These are phyloP conservation scores for Penicillium sclerotigenum DNA, from an alignment of 2,329 filamentous ascomycete species.

Conservation along the genomic window DNA sequence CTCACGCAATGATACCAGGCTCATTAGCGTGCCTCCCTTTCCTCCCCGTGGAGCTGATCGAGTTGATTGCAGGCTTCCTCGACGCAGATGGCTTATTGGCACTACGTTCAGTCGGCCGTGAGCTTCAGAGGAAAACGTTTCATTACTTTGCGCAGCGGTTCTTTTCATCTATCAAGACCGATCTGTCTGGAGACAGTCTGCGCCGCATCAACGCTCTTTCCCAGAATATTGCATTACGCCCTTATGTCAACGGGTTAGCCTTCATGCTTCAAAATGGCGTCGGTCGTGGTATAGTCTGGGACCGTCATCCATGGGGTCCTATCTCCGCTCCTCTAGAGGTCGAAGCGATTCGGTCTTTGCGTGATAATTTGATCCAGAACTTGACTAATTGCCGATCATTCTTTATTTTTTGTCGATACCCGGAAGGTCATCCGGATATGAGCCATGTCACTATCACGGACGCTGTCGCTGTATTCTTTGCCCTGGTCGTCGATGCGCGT, in stretches of 20 bases:
- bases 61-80: conserved; percentile 14
- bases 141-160: conserved; percentile 22
- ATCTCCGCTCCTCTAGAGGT: conserved; percentile 20
- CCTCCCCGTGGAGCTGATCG: conserved; percentile 21
- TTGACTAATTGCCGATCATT: conserved; percentile 25
- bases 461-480: conserved; percentile 24
- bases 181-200: conserved; percentile 23
- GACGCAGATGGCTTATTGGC: conserved; percentile 13
- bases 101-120: conserved; percentile 19
- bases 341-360: conserved; percentile 15
- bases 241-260: conserved; percentile 20
- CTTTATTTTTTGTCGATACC: conserved; percentile 26
- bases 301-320: conserved; percentile 25
- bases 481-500: conserved; percentile 17
- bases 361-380: conserved; percentile 17
- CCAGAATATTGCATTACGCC: conserved; percentile 11
- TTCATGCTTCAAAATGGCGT: conserved; percentile 22
- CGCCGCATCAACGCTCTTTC: conserved; percentile 17
- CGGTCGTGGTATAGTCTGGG: conserved; percentile 21
- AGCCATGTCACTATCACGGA: conserved; percentile 22
- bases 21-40: conserved; percentile 1
- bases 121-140: conserved; percentile 24
- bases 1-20: background rate
- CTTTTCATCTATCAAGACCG: conserved; percentile 21
- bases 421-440: conserved; percentile 25